Base-by-base conservation (phyloP, 495 filamentous ascomycete species). In the Daldinia bambusicola region DNA sequence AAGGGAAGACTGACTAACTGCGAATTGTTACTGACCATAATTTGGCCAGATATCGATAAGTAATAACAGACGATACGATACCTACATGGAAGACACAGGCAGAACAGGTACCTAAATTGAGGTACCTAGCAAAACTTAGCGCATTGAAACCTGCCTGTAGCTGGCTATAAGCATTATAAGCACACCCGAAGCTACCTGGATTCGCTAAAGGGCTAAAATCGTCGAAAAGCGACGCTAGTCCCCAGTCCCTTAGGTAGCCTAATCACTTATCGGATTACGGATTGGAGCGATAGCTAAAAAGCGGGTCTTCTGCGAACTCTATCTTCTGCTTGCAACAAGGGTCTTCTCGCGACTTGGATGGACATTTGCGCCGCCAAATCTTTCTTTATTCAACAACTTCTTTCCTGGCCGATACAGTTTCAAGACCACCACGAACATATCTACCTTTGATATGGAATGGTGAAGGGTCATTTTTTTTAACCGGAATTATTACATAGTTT, bases 331-430 rank as follows among this genome's bases (percentile, higher is more conserved):
- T 32, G 56, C 56, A 57, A 51, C 68, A 52, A 66, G 68, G 62
- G 61, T 70, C 56, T 66, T 53, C 58, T 71, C 63, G 69, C 67
- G 67, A 61, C 61, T 70, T 62, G 58, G 61, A 56, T 65, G 41
- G 22, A 48, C 65, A 37, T 62, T 70, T 64, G 56, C 61, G 26
- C 55, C 32, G 61, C 45, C 40, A 48, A 65, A 65, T 32, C 55
- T 61, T 70, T 48, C 43, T 69, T 60, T 18, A 31, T 60, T 60
- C 60, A 57, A 32, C 37, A 45, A 55, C n/a, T 2, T 61, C 40
- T 56, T 37, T 56, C 34, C 32, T 56, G 53, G n/a, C 16, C 31
- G 32, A n/a, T 8, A 56, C 16, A 53, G 12, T 16, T 37, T 36
- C 16, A 38, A 36, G 3, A 36, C 7, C 13, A 12, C 50, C 30